Conservation (phyloP, 148 eudicot species). For the Talinum fruticosum region DNA sequence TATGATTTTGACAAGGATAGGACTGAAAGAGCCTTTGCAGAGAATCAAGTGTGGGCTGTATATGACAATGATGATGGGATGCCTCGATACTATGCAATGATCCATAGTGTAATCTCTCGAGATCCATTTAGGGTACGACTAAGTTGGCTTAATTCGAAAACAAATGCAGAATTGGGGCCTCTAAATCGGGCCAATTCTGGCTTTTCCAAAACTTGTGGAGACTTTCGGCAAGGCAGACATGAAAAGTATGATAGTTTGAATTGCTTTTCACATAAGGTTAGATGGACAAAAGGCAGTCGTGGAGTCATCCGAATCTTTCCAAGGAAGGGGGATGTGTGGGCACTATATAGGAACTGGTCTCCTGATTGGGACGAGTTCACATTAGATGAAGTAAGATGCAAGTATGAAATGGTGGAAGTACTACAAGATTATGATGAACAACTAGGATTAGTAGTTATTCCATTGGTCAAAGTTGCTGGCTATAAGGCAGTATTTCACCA, state of each 20-base stretch:
- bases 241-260: constrained; percentile 38
- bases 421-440: constrained; percentile 52
- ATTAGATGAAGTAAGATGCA: constrained; percentile 43
- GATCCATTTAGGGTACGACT: constrained; percentile 57
- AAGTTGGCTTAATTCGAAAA: constrained; percentile 58
- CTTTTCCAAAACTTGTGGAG: constrained; percentile 56
- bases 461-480: constrained; percentile 81
- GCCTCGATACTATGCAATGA: constrained; percentile 66
- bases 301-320: constrained; percentile 55
- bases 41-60: constrained; percentile 74
- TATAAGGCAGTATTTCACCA: constrained; percentile 63
- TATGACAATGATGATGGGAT: constrained; percentile 72
- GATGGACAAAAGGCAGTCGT: constrained; percentile 44
- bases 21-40: constrained; percentile 50
- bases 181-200: constrained; percentile 44
- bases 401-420: constrained; percentile 71
- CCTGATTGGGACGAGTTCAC: constrained; percentile 69
- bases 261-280: constrained; percentile 67
- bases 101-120: constrained; percentile 45
- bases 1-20: constrained; percentile 61
- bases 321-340: constrained; percentile 71
- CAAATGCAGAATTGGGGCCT: constrained; percentile 35
- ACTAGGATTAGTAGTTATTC: constrained; percentile 46
- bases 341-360: constrained; percentile 69
- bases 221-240: constrained; percentile 48